Percentiles rank a stretch among this genome's conserved stretches.
Evolutionary conservation across 2,329 filamentous ascomycete genomes (phyloP).

Genomic region (Geosmithia morbida): DNA sequence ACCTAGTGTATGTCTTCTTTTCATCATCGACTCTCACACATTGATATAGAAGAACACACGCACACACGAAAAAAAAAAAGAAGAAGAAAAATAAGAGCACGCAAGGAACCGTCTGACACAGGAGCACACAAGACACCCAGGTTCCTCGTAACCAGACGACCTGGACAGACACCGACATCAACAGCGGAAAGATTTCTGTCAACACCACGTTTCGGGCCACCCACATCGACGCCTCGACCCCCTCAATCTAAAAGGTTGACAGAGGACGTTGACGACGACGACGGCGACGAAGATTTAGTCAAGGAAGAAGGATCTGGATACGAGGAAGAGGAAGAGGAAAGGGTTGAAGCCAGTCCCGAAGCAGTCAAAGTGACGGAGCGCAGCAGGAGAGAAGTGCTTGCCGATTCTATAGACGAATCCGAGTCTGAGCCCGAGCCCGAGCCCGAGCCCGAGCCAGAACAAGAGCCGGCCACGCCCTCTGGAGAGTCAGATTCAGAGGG

Average conservation of each 20-base stretch:
- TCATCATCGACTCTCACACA: not conserved
- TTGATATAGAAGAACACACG: not conserved
- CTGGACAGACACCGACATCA: not conserved
- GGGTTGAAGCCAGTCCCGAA: conserved; percentile 1
- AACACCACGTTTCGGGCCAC: conserved; percentile 22
- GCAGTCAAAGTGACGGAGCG: not conserved
- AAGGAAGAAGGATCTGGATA: conserved; percentile 12
- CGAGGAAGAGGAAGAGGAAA: conserved; percentile 10
- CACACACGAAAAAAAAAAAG: not conserved
- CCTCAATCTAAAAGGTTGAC: conserved; percentile 7
- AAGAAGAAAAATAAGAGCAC: not conserved
- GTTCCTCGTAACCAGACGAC: not conserved
- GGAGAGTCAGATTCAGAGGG: not conserved
- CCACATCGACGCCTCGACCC: conserved; percentile 9
- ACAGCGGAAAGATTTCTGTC: not conserved
- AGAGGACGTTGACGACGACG: not conserved
- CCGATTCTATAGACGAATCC: not conserved
- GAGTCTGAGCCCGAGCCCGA: not conserved
- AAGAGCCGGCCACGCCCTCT: not conserved
- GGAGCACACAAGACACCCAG: not conserved
- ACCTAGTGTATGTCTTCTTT: not conserved
- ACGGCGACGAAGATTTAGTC: not conserved
- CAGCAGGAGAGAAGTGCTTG: conserved; percentile 1
- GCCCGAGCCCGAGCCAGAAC: no score
- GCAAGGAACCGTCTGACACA: no score